phyloP scores from a whole-genome alignment of 1,284 basidiomycete genomes.

The Phylloboletellus chloephorus region DNA sequence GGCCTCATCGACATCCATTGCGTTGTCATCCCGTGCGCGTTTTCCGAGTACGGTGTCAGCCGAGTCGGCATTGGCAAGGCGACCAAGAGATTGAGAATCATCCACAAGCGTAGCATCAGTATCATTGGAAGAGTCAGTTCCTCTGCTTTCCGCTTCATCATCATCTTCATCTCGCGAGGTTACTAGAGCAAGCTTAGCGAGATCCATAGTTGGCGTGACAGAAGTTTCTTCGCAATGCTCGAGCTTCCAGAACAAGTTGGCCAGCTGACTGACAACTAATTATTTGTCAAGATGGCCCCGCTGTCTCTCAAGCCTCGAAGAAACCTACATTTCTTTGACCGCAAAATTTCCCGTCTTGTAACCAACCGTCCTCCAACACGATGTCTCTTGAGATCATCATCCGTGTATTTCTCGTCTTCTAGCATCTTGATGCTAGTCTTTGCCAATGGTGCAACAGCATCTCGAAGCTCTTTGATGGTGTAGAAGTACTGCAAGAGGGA shows the following conservation, averaged over 20 bases:
- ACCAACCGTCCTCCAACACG: constrained; percentile 84
- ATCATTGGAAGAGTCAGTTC: constrained; percentile 76
- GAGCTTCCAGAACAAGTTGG: constrained; percentile 73
- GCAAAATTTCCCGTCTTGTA: constrained; percentile 70
- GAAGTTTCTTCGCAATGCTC: constrained; percentile 62
- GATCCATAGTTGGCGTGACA: constrained; percentile 78
- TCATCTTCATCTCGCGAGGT: constrained; percentile 88
- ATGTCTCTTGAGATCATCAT: constrained; percentile 74
- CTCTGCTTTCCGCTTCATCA: constrained; percentile 65
- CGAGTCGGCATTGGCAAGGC: constrained; percentile 27
- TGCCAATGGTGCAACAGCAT: constrained; percentile 62
- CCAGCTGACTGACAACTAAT: constrained; percentile 74
- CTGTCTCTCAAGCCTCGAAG: background rate
- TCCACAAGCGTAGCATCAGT: constrained; percentile 82
- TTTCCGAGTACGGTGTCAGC: constrained; percentile 69
- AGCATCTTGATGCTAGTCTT: constrained; percentile 49
- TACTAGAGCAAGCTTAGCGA: constrained; percentile 90
- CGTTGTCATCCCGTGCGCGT: constrained; percentile 49
- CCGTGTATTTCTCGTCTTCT: constrained; percentile 66
- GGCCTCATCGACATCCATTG: constrained; percentile 47
- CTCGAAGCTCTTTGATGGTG: constrained; percentile 84
- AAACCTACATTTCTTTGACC: constrained; percentile 76
- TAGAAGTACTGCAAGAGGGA: constrained; percentile 82
- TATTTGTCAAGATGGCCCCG: constrained; percentile 14
- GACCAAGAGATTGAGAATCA: constrained; percentile 44